phyloP scores from a whole-genome alignment of 495 filamentous ascomycete species.

The Penicillium turbatum region DNA sequence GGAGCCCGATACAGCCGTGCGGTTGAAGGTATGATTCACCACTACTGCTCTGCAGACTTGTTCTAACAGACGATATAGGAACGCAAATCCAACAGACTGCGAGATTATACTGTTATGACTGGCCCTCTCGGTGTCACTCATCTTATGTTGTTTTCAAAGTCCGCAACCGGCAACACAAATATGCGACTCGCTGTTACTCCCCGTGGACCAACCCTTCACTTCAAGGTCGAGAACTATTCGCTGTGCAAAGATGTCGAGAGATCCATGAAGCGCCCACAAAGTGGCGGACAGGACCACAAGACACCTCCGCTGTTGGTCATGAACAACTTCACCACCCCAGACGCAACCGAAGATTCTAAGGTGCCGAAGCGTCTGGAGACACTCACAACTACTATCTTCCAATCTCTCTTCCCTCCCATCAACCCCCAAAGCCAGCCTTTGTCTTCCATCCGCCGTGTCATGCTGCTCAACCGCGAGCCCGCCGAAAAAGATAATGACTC shows the following conservation, averaged over 20 bases:
- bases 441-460: slow-evolving; percentile 79
- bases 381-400: slow-evolving; percentile 91
- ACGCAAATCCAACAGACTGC: slow-evolving; percentile 80
- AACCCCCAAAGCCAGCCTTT: slow-evolving; percentile 87
- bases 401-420: slow-evolving; percentile 94
- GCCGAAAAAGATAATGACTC: slow-evolving; percentile 52
- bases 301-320: slow-evolving; percentile 88
- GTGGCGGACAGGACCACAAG: slow-evolving; percentile 75
- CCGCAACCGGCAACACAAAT: slow-evolving; percentile 85
- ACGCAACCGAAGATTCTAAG: slow-evolving; percentile 53
- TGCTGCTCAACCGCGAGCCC: slow-evolving; percentile 80
- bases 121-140: slow-evolving; percentile 93
- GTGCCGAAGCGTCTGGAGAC: slow-evolving; percentile 82
- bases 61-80: slow-evolving; percentile 50
- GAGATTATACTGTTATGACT: slow-evolving; percentile 94
- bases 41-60: not conserved
- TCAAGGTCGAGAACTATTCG: slow-evolving; percentile 94
- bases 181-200: slow-evolving; percentile 85
- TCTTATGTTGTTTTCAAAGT: slow-evolving; percentile 90
- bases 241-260: slow-evolving; percentile 84
- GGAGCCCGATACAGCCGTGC: slow-evolving; percentile 88
- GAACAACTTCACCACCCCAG: slow-evolving; percentile 86
- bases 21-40: slow-evolving; percentile 55
- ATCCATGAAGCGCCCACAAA: slow-evolving; percentile 74
- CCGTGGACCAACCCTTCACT: slow-evolving; percentile 87